A percentile compares a stretch with the other conserved stretches of the same genome.
These are phyloP conservation scores for Ajuga reptans DNA, from an alignment of 305 asterid genomes.

Conservation along the genomic window DNA sequence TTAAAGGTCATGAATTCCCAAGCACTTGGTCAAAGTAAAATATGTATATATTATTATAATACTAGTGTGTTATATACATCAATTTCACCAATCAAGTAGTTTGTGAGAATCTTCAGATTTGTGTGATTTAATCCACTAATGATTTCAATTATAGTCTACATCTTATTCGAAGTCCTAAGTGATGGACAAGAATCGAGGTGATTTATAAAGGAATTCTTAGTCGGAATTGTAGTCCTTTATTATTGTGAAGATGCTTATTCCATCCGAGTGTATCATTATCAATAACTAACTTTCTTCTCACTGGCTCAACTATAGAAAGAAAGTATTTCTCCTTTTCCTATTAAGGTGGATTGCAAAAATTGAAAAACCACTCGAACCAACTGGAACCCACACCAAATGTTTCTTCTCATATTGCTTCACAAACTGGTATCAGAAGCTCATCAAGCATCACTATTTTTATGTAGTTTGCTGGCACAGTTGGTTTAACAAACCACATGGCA, in stretches of 20 bases:
- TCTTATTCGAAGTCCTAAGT: background rate
- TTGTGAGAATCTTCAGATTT: background rate
- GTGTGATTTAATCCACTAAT: background rate
- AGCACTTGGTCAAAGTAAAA: background rate
- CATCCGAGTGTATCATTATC: background rate
- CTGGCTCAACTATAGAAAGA: background rate
- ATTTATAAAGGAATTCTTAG: background rate
- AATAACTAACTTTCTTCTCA: background rate
- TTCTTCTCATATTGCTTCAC: background rate
- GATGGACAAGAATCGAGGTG: background rate
- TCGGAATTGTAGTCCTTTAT: background rate
- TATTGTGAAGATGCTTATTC: background rate
- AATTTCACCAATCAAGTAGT: background rate
- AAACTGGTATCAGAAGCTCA: background rate
- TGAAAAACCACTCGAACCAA: background rate
- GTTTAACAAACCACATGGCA: background rate
- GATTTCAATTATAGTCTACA: background rate
- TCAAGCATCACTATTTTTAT: background rate
- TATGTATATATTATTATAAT: no score
- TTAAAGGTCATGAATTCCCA: background rate
- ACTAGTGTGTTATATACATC: background rate
- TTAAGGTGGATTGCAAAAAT: background rate
- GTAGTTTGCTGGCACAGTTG: background rate
- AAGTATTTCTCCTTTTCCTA: background rate
- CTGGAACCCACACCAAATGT: background rate